Base-by-base conservation (phyloP, 129 eudicot species). In the Kitagawia praeruptora region DNA sequence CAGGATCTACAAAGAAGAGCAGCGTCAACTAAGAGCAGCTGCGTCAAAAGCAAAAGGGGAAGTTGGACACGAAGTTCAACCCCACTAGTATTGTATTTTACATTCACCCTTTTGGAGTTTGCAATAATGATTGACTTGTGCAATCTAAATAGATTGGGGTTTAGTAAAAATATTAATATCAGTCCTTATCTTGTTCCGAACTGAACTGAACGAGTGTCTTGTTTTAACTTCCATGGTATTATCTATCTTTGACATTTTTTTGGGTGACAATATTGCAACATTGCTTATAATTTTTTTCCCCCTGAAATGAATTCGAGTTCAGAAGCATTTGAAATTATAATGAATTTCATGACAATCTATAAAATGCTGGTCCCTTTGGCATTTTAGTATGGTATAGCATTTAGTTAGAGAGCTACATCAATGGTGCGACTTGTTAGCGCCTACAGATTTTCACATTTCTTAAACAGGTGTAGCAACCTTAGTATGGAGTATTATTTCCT, bases 1-100 rank as follows among this genome's bases (percentile, higher is more conserved):
- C 75, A 87, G 96, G 81, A 83, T 93, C 21, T 93, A 93, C 95
- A 93, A 93, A 87, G 98, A 93, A 84, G 98, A 93, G 81, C 98
- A 93, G 58, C 97, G 98, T 31, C 98, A 93, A 82, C 75, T 91
- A 76, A 89, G 98, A 88, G 98, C 93, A 48, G 92, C 98, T 81
- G 91, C 93, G 70, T 86, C 89, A 80, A 91, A 89, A 84, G 90
- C 86, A 49, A 86, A 91, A 82, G 89, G 93, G 77, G 93, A 86
- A 81, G 93, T 77, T 78, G 87, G 84, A 71, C 90, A 78, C 11
- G 83, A 84, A 31, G 83, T 66, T 76, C 96, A 90, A 63, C 93
- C 87, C 80, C 90, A 84, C 81, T 85, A 85, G 85, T 56, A 81
- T 78, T 75, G 70, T 41, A 70, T 75, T 82, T 58, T 75, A 71